A percentile compares a stretch with the other conserved stretches of the same genome.
Evolutionary conservation across 495 filamentous ascomycete species (phyloP).

Genomic region (Tuber indicum): DNA sequence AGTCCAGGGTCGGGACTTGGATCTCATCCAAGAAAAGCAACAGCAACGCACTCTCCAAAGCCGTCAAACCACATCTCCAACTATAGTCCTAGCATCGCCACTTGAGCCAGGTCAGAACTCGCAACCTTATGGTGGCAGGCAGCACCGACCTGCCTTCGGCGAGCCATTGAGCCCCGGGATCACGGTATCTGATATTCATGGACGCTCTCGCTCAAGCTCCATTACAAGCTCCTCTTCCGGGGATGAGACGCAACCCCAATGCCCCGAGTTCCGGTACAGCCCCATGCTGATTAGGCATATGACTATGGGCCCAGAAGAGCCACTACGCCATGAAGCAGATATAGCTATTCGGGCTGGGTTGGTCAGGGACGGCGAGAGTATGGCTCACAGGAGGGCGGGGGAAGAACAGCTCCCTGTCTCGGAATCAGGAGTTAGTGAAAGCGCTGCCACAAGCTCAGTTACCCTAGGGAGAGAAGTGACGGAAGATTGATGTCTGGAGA

Average conservation of each 20-base stretch:
- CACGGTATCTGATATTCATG: slow-evolving; percentile 18
- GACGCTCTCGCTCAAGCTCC: slow-evolving; percentile 3
- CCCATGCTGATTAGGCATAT: slow-evolving; percentile 12
- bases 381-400: slow-evolving; percentile 10
- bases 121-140: background rate
- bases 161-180: slow-evolving; percentile 8
- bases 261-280: background rate
- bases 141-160: background rate
- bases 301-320: slow-evolving; percentile 6
- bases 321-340: slow-evolving; percentile 1
- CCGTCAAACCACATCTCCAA: too few relatives aligned
- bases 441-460: background rate
- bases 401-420: background rate
- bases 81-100: too few relatives aligned
- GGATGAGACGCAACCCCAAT: slow-evolving; percentile 1
- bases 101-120: too few relatives aligned
- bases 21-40: background rate
- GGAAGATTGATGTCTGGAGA: background rate
- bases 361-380: slow-evolving; percentile 15
- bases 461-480: background rate
- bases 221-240: slow-evolving; percentile 5
- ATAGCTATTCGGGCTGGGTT: slow-evolving; percentile 14
- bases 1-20: background rate
- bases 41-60: background rate
- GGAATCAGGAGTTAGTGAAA: background rate